These are phyloP conservation scores for Phytophthora colocasiae DNA, from an alignment of 352 stramenopile genomes.

Conservation along the genomic window DNA sequence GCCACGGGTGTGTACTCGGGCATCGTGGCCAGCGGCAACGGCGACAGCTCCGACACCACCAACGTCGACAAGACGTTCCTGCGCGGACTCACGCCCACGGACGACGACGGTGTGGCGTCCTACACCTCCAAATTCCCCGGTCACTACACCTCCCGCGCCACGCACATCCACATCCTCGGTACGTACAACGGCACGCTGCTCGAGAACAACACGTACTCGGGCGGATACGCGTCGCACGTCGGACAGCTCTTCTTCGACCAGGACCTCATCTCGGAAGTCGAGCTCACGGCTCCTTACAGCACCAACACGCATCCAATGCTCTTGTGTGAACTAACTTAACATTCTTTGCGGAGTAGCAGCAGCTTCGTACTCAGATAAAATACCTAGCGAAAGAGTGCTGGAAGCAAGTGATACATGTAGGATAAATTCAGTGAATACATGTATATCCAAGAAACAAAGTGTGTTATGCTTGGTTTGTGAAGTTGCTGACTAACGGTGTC, in stretches of 20 bases:
- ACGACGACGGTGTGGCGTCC: slow-evolving; percentile 27
- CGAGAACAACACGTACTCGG: slow-evolving; percentile 24
- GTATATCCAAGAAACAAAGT: too few relatives aligned
- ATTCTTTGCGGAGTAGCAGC: too few relatives aligned
- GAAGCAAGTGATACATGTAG: too few relatives aligned
- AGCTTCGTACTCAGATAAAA: too few relatives aligned
- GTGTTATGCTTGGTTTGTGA: neutral
- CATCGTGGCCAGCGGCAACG: slow-evolving; percentile 27
- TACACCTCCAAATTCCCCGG: slow-evolving; percentile 37
- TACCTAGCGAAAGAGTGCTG: too few relatives aligned
- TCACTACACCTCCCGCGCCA: slow-evolving; percentile 21
- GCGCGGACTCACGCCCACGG: slow-evolving; percentile 23
- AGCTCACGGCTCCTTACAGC: slow-evolving; percentile 21
- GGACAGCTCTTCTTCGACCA: slow-evolving; percentile 37
- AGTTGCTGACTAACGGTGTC: neutral
- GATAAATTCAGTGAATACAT: too few relatives aligned
- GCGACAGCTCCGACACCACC: slow-evolving; percentile 17
- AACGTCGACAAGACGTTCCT: slow-evolving; percentile 29
- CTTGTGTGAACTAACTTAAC: too few relatives aligned
- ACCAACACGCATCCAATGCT: slow-evolving; percentile 26
- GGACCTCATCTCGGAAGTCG: slow-evolving; percentile 29
- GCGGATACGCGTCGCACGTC: slow-evolving; percentile 23
- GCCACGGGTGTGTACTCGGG: slow-evolving; percentile 27
- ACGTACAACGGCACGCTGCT: slow-evolving; percentile 22
- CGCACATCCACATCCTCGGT: slow-evolving; percentile 31